Base-by-base conservation (phyloP, 2,329 filamentous ascomycete genomes). In the Ceratocystis huliohia region DNA sequence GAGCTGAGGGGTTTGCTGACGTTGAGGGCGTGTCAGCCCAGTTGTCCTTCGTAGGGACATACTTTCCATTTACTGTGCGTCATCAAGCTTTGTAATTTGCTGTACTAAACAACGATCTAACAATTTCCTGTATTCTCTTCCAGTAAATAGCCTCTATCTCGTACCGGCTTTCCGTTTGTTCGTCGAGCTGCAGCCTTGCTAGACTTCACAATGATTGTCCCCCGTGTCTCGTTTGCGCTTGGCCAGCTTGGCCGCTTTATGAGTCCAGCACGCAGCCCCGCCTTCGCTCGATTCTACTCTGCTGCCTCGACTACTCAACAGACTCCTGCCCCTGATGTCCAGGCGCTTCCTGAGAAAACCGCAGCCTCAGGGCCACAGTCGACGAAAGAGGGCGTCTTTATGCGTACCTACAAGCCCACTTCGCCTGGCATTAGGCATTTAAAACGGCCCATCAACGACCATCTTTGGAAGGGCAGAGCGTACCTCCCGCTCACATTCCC, bases 341-440 rank as follows among this genome's bases (percentile, higher is more conserved):
- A 22, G 15, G 3, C 44, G 30, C 13, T 37, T 5, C 1, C 20
- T 3, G 30, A 30, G n/a, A 30, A 56, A 44, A 41, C 10, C 10
- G 33, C 44, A 13, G 17, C 6, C 41, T 50, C 62, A 28, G 48
- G 22, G 48, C 20, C 28, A 28, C 20, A 20, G 8, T n/a, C 17
- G 22, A 62, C 45, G 53, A 66, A 57, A 30, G 64, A 64, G n/a
- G 62, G 67, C 25, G 53, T 61, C n/a, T 68, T 81, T 57, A 75
- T 97, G 75, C 86, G 90, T 72, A 94, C 89, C 65, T 99, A 96
- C 77, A 97, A 89, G 75, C 94, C 94, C 45, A 86, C 91, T 72
- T 96, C 94, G 0, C 93, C 93, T 13, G 94, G 94, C 82, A 77
- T 96, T 68, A 87, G 94, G 73, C 94, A 99, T 83, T 80, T 99